Evolutionary conservation across 2,329 filamentous ascomycete species (phyloP).

Genomic region (Aspergillus sp.): DNA sequence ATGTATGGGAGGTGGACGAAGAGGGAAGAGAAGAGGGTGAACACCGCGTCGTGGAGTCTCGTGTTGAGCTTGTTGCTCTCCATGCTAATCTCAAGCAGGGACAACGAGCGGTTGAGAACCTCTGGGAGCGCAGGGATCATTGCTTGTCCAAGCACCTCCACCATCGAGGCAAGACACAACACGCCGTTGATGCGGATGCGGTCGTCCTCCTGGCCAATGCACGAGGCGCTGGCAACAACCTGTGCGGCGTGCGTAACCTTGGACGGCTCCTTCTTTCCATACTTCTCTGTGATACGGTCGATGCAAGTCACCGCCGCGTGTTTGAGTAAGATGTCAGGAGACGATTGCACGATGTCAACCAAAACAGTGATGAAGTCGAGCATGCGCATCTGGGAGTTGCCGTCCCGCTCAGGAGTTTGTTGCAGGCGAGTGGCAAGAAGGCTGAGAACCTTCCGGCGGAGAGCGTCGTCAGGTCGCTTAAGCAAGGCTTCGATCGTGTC

Average conservation of each 20-base stretch:
- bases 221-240: conserved; percentile 73
- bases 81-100: conserved; percentile 68
- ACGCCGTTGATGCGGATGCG: conserved; percentile 80
- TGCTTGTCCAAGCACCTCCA: conserved; percentile 82
- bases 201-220: conserved; percentile 71
- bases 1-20: conserved; percentile 87
- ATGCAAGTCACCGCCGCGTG: conserved; percentile 85
- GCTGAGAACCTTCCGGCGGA: conserved; percentile 76
- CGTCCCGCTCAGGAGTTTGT: conserved; percentile 68
- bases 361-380: conserved; percentile 78
- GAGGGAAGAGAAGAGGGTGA: conserved; percentile 74
- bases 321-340: conserved; percentile 72
- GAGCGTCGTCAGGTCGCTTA: conserved; percentile 69
- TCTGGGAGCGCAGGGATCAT: conserved; percentile 80
- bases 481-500: conserved; percentile 82
- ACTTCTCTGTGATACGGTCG: conserved; percentile 90
- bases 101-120: conserved; percentile 70
- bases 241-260: conserved; percentile 73
- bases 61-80: conserved; percentile 53
- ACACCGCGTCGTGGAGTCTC: conserved; percentile 77
- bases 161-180: conserved; percentile 81
- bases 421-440: conserved; percentile 80
- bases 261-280: conserved; percentile 85
- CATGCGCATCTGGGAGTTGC: conserved; percentile 66
- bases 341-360: conserved; percentile 71